A percentile compares a stretch with the other conserved stretches of the same genome.
Conservation (phyloP, 495 filamentous ascomycete species). For the Peziza echinospora region DNA sequence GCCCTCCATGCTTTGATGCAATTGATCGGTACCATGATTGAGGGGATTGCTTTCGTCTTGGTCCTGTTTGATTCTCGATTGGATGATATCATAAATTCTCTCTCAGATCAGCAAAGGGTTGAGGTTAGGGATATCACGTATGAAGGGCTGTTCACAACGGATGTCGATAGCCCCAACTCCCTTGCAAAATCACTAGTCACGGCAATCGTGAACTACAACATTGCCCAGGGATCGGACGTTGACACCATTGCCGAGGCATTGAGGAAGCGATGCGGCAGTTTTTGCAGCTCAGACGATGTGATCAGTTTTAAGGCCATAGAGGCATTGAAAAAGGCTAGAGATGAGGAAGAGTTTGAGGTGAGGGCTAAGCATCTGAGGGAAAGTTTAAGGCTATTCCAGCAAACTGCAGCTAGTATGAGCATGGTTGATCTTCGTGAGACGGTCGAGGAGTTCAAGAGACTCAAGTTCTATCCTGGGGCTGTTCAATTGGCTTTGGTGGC, state of each 20-base stretch:
- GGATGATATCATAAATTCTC: slow-evolving; percentile 61
- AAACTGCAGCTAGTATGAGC: slow-evolving; percentile 60
- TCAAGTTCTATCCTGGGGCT: slow-evolving; percentile 89
- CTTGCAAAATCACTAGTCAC: slow-evolving; percentile 94
- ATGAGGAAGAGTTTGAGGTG: slow-evolving; percentile 49
- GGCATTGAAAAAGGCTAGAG: slow-evolving; percentile 56
- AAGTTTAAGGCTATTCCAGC: slow-evolving; percentile 66
- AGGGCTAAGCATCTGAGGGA: slow-evolving; percentile 59
- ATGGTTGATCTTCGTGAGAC: slow-evolving; percentile 61
- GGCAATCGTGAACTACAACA: slow-evolving; percentile 92
- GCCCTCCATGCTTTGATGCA: slow-evolving; percentile 67
- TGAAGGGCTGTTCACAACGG: slow-evolving; percentile 60
- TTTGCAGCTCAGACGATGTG: slow-evolving; percentile 91
- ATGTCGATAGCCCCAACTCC: slow-evolving; percentile 62
- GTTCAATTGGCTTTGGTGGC: slow-evolving; percentile 69
- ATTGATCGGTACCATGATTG: slow-evolving; percentile 65
- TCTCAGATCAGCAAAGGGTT: slow-evolving; percentile 45
- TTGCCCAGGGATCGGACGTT: slow-evolving; percentile 83
- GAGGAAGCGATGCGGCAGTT: slow-evolving; percentile 72
- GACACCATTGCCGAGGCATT: slow-evolving; percentile 91
- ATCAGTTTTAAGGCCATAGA: slow-evolving; percentile 97
- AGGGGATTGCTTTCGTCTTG: slow-evolving; percentile 85
- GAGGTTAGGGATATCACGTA: slow-evolving; percentile 58
- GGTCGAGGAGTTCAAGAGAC: slow-evolving; percentile 48
- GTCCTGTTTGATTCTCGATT: slow-evolving; percentile 85